These are phyloP conservation scores for Carex scoparia DNA, from an alignment of 176 grass and related monocot species.

Conservation along the genomic window DNA sequence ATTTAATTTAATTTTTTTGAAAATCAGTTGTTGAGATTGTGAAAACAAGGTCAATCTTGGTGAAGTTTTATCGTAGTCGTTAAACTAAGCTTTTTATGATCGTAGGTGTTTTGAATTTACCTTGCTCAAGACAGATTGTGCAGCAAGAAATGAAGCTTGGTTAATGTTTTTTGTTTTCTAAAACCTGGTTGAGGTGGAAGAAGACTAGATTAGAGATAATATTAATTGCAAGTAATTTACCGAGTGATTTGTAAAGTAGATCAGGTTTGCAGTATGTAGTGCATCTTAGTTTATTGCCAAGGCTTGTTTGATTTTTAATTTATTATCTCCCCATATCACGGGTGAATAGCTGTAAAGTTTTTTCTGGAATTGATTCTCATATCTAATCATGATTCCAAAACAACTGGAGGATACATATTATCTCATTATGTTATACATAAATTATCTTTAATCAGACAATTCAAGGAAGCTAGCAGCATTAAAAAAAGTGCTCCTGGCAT, in stretches of 20 bases:
- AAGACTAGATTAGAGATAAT: slow-evolving; percentile 4
- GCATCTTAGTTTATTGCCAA: not conserved
- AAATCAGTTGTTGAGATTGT: not conserved
- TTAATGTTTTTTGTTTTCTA: not conserved
- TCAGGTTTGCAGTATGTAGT: slow-evolving; percentile 18
- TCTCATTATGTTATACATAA: not conserved
- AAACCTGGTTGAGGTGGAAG: slow-evolving; percentile 11
- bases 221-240: slow-evolving; percentile 6
- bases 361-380: not conserved
- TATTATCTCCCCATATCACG: not conserved
- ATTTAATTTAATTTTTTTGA: no score
- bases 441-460: not conserved
- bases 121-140: not conserved
- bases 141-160: slow-evolving; percentile 5
- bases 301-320: slow-evolving; percentile 5
- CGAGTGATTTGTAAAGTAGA: slow-evolving; percentile 17
- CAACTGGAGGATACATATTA: not conserved
- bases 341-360: not conserved
- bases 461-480: slow-evolving; percentile 1
- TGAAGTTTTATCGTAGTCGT: not conserved
- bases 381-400: not conserved
- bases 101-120: not conserved
- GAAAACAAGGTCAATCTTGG: not conserved
- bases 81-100: not conserved
- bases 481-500: not conserved